phyloP scores from a whole-genome alignment of 129 eudicot genomes.

The Chrysanthemum lavandulifolium region DNA sequence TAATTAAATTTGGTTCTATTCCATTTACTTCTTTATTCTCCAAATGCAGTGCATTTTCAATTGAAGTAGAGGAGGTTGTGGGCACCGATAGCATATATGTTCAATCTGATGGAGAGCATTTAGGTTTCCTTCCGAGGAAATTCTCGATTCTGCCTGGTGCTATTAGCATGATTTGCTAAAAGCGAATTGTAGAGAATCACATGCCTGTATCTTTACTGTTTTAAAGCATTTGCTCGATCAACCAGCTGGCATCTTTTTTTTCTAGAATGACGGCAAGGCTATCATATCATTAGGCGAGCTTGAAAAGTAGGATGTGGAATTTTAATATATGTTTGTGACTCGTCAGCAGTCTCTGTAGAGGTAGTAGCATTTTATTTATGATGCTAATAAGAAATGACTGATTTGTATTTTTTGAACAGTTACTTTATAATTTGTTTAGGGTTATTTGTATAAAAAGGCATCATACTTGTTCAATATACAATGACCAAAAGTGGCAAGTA shows the following conservation, averaged over 20 bases:
- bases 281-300: too few species aligned
- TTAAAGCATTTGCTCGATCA: background rate
- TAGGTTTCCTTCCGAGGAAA: constrained; percentile 95
- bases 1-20: background rate
- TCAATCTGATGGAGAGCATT: constrained; percentile 90
- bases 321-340: background rate
- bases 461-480: too few species aligned
- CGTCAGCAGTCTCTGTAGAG: background rate
- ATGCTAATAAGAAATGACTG: too few species aligned
- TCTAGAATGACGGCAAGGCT: constrained; percentile 23
- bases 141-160: constrained; percentile 69
- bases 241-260: constrained; percentile 9
- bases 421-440: too few species aligned
- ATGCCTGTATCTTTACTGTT: background rate
- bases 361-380: too few species aligned
- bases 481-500: too few species aligned
- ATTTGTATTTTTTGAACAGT: too few species aligned
- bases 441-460: too few species aligned
- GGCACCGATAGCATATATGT: constrained; percentile 53
- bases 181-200: background rate
- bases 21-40: background rate
- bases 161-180: constrained; percentile 74
- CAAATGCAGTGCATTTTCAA: constrained; percentile 61
- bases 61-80: constrained; percentile 74
- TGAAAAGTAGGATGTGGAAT: background rate